phyloP scores from a whole-genome alignment of 2,329 filamentous ascomycete species.

The Aspergillus costaricaensis region DNA sequence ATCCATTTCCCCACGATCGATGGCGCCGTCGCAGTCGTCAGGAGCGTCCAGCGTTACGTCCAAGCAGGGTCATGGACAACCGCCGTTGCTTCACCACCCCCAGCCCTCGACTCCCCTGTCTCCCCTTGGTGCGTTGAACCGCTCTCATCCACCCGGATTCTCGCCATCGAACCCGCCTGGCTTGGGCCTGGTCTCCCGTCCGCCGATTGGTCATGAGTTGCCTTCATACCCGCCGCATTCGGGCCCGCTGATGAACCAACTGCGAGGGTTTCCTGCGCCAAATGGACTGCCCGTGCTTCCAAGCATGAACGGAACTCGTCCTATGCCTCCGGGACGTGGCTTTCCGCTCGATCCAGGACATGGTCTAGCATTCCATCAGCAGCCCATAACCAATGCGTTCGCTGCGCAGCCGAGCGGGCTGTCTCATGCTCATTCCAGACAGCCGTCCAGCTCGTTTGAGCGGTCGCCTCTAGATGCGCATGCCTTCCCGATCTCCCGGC shows the following conservation, averaged over 20 bases:
- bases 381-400: slow-evolving; percentile 43
- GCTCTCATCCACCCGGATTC: slow-evolving; percentile 56
- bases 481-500: slow-evolving; percentile 73
- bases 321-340: slow-evolving; percentile 58
- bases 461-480: slow-evolving; percentile 61
- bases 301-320: slow-evolving; percentile 62
- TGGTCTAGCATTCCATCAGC: slow-evolving; percentile 47
- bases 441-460: slow-evolving; percentile 67
- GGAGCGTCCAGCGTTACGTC: slow-evolving; percentile 64
- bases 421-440: slow-evolving; percentile 68
- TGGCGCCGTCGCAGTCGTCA: slow-evolving; percentile 66
- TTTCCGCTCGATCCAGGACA: slow-evolving; percentile 53
- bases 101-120: slow-evolving; percentile 65
- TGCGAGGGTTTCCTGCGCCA: slow-evolving; percentile 54
- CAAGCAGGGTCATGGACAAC: slow-evolving; percentile 59
- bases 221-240: slow-evolving; percentile 57
- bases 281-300: slow-evolving; percentile 59
- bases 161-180: slow-evolving; percentile 57
- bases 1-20: slow-evolving; percentile 59
- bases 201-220: slow-evolving; percentile 53
- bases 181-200: slow-evolving; percentile 56
- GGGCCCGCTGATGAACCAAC: slow-evolving; percentile 56
- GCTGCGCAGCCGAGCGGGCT: slow-evolving; percentile 42
- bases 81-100: slow-evolving; percentile 56
- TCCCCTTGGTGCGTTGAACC: slow-evolving; percentile 63